Percentiles rank a stretch among this genome's conserved stretches.
Evolutionary conservation across 495 filamentous ascomycete species (phyloP).

Genomic region (Penicillium antarcticum): DNA sequence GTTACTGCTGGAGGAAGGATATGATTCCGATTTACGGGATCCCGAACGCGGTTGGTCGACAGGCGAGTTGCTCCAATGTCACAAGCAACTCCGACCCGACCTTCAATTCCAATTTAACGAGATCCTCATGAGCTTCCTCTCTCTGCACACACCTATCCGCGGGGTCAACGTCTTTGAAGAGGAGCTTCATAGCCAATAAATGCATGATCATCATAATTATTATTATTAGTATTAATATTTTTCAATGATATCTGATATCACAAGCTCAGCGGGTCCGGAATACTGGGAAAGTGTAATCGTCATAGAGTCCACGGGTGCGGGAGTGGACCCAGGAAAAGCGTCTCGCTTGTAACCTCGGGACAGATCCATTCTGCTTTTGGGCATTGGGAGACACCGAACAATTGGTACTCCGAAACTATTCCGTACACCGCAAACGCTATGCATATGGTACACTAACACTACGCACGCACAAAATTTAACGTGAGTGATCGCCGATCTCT

Average conservation of each 20-base stretch:
- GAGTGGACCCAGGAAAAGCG: background rate
- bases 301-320: conserved; percentile 6
- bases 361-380: no score
- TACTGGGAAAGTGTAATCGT: conserved; percentile 21
- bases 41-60: conserved; percentile 40
- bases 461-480: no score
- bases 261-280: conserved; percentile 11
- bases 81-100: conserved; percentile 38
- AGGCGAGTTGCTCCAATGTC: conserved; percentile 33
- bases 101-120: conserved; percentile 44
- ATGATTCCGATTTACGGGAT: conserved; percentile 34
- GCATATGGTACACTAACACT: no score
- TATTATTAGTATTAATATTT: no score
- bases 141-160: conserved; percentile 28
- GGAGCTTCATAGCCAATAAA: conserved; percentile 15
- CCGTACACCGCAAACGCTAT: no score
- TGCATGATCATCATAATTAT: background rate
- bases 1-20: conserved; percentile 38
- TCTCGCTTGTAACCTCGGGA: no score
- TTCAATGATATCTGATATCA: no score
- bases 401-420: no score
- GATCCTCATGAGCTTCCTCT: conserved; percentile 39
- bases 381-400: no score
- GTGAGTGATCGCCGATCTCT: no score
- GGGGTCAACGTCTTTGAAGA: conserved; percentile 35